Evolutionary conservation across 805 yeast species (phyloP).

Genomic region (Metschnikowia hibisci): DNA sequence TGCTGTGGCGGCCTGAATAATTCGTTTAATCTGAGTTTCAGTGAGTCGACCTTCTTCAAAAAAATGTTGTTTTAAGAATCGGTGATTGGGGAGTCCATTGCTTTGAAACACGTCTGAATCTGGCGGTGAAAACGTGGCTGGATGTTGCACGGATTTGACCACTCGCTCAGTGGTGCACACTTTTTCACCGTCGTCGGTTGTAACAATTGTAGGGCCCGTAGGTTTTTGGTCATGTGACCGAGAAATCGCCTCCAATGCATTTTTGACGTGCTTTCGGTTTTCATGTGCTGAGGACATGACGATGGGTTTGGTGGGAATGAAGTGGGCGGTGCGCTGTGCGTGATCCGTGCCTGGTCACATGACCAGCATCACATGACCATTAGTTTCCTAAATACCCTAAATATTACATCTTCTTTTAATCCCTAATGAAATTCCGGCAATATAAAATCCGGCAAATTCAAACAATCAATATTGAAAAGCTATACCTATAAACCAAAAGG

Average conservation of each 20-base stretch:
- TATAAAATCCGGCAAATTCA: too few relatives aligned
- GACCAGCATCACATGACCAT: background rate
- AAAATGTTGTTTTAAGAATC: constrained; percentile 70
- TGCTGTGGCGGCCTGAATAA: constrained; percentile 61
- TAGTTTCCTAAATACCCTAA: too few relatives aligned
- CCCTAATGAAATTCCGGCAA: too few relatives aligned
- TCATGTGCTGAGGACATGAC: constrained; percentile 12
- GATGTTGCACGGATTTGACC: constrained; percentile 56
- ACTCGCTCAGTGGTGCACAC: constrained; percentile 57
- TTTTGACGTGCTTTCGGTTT: constrained; percentile 46
- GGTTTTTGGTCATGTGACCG: constrained; percentile 6
- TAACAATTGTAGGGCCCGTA: constrained; percentile 36
- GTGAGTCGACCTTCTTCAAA: constrained; percentile 74
- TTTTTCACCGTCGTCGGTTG: constrained; percentile 56
- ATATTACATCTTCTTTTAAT: too few relatives aligned
- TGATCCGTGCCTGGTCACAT: background rate
- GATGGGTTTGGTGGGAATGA: background rate
- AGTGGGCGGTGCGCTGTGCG: background rate
- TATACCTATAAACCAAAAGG: too few relatives aligned
- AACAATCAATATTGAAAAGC: too few relatives aligned
- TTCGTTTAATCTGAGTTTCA: constrained; percentile 64
- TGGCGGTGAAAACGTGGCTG: constrained; percentile 60
- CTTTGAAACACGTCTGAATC: constrained; percentile 63
- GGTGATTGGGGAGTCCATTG: constrained; percentile 68
- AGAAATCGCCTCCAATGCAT: constrained; percentile 56